Conservation (phyloP, 805 yeast species). For the Metschnikowia reukaufii region DNA sequence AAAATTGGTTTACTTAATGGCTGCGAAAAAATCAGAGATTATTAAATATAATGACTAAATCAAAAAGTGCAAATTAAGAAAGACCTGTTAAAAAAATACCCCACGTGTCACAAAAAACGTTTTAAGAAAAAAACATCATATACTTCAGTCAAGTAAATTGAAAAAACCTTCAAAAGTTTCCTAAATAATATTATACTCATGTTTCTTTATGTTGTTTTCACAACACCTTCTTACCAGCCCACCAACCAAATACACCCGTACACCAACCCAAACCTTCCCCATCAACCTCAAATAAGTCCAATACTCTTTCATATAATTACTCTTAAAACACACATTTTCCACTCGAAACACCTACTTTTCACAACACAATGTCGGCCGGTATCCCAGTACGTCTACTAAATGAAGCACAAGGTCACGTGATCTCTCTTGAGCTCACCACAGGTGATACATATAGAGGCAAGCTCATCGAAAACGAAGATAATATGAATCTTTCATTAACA, state of each 20-base stretch:
- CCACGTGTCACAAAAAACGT: too few species aligned
- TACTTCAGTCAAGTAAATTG: not conserved
- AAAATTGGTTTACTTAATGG: not conserved
- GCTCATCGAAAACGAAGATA: constrained; percentile 83
- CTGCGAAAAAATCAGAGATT: not conserved
- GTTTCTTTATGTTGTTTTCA: not conserved
- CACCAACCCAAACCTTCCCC: not conserved
- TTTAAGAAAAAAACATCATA: too few species aligned
- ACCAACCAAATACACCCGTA: not conserved
- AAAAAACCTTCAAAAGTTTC: not conserved
- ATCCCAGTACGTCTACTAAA: constrained; percentile 83
- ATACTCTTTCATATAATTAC: not conserved
- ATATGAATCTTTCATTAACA: constrained; percentile 85
- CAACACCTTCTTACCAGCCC: not conserved
- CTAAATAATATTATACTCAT: too few species aligned
- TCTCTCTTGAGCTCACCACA: constrained; percentile 76
- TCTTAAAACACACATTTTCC: not conserved
- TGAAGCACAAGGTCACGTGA: constrained; percentile 86
- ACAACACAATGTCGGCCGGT: constrained; percentile 54
- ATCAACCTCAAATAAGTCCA: not conserved
- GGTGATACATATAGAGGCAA: constrained; percentile 91
- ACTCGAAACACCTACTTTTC: not conserved
- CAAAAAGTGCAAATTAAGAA: too few species aligned
- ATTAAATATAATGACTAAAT: too few species aligned
- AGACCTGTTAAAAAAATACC: too few species aligned